A percentile compares a stretch with the other conserved stretches of the same genome.
phyloP scores from a whole-genome alignment of 768 basidiomycete species.

The Leucosporidium scottii region DNA sequence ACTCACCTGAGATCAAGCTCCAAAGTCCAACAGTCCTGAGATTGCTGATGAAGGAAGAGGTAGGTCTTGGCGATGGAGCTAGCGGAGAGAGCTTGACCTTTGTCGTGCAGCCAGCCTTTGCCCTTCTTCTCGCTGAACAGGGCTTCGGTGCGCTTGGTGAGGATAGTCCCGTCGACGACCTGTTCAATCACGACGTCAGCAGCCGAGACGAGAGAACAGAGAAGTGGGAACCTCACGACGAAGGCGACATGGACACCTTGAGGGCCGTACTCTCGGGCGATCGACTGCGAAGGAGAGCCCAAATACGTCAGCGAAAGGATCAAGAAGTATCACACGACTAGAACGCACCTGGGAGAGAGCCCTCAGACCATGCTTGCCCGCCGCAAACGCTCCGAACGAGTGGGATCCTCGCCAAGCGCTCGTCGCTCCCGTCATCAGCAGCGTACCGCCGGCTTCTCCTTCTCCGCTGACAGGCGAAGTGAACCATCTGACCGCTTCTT shows the following conservation, averaged over 20 bases:
- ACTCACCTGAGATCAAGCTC: constrained; percentile 27
- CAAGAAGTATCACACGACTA: background rate
- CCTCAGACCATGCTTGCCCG: constrained; percentile 25
- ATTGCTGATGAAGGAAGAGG: constrained; percentile 20
- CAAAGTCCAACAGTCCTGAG: constrained; percentile 9
- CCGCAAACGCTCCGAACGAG: constrained; percentile 28
- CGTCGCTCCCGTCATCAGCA: constrained; percentile 32
- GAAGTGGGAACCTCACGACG: constrained; percentile 28
- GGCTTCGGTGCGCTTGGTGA: constrained; percentile 12
- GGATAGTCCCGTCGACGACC: constrained; percentile 30
- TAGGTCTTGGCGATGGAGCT: constrained; percentile 24
- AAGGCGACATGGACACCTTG: constrained; percentile 42
- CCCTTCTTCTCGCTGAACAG: constrained; percentile 11
- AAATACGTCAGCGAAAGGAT: background rate
- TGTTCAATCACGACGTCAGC: background rate
- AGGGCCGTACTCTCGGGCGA: constrained; percentile 41
- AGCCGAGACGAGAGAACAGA: constrained; percentile 7
- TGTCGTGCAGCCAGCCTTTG: constrained; percentile 21
- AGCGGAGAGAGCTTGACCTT: constrained; percentile 10
- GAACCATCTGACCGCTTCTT: constrained; percentile 13
- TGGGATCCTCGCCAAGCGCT: constrained; percentile 15
- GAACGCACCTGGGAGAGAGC: constrained; percentile 18
- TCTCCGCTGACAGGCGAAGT: background rate
- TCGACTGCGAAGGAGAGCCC: constrained; percentile 10
- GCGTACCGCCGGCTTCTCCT: constrained; percentile 11